A percentile compares a stretch with the other conserved stretches of the same genome.
phyloP scores from a whole-genome alignment of 2,329 filamentous ascomycete species.

The Calonectria pauciramosa region DNA sequence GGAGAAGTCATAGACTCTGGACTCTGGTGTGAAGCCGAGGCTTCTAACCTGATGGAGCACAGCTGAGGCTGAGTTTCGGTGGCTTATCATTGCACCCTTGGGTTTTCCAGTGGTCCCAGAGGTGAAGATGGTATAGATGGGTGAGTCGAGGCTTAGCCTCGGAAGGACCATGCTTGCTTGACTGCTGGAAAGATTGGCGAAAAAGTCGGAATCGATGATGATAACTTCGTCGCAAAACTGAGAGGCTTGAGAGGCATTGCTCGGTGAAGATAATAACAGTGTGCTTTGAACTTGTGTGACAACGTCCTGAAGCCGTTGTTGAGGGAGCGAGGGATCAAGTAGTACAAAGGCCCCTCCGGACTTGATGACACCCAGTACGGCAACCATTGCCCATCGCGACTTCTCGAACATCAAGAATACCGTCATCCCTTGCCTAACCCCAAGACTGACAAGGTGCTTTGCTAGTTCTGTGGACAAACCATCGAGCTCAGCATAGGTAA shows the following conservation, averaged over 20 bases:
- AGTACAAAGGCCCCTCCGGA: conserved; percentile 40
- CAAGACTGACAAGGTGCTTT: conserved; percentile 47
- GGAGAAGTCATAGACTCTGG: conserved; percentile 37
- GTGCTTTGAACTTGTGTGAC: conserved; percentile 8
- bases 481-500: conserved; percentile 58
- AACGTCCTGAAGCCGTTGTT: conserved; percentile 8
- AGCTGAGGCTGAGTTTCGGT: conserved; percentile 23
- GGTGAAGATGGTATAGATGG: conserved; percentile 24
- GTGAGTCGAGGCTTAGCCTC: not conserved
- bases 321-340: not conserved
- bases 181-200: not conserved
- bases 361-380: conserved; percentile 42
- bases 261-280: not conserved
- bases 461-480: conserved; percentile 54
- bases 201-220: not conserved
- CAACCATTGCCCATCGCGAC: conserved; percentile 39
- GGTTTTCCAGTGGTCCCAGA: conserved; percentile 30
- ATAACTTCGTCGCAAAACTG: not conserved
- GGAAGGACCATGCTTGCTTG: not conserved
- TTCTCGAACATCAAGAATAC: conserved; percentile 40
- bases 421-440: conserved; percentile 38
- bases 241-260: not conserved
- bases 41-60: conserved; percentile 14
- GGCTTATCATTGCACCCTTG: conserved; percentile 27
- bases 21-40: conserved; percentile 20